A percentile compares a stretch with the other conserved stretches of the same genome.
Conservation (phyloP, 106 monocot species). For the Xerophyta viscosa region DNA sequence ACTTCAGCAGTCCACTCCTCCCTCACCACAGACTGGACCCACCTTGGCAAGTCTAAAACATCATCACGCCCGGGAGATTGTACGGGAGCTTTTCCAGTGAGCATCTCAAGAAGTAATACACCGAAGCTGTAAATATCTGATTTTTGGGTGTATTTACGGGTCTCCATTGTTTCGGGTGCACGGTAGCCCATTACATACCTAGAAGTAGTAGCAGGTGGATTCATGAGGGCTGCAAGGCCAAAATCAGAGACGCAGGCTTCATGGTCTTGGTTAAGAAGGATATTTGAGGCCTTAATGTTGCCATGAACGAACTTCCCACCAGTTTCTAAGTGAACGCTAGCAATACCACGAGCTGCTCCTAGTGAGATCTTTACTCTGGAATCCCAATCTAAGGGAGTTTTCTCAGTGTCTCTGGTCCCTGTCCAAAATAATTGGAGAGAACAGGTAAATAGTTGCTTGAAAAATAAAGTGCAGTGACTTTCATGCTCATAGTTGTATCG, state of each 20-base stretch:
- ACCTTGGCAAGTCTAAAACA: conserved; percentile 58
- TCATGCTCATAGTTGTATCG: no score
- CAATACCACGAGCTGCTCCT: conserved; percentile 48
- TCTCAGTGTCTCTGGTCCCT: conserved; percentile 45
- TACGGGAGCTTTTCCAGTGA: conserved; percentile 78
- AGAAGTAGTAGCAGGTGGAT: conserved; percentile 24
- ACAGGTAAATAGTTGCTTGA: not conserved
- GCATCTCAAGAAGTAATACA: conserved; percentile 75
- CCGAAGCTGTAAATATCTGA: conserved; percentile 92
- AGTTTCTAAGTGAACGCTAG: conserved; percentile 51
- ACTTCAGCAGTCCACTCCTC: conserved; percentile 98
- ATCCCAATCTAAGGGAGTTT: conserved; percentile 67
- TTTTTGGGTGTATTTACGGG: conserved; percentile 46
- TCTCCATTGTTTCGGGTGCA: conserved; percentile 67
- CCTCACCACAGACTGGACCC: conserved; percentile 88
- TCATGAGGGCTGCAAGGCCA: conserved; percentile 53
- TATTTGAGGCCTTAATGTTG: conserved; percentile 85
- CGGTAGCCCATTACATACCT: conserved; percentile 47
- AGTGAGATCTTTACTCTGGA: conserved; percentile 56
- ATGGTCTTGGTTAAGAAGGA: conserved; percentile 54
- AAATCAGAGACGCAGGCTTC: conserved; percentile 58
- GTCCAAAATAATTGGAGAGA: conserved; percentile 5
- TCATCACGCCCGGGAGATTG: conserved; percentile 54
- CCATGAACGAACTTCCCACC: conserved; percentile 66
- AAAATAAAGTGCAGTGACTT: no score